Evolutionary conservation across 345 rosid species (phyloP), one percentile per base, ranked within the genome.

Genomic region (Eucalyptus regnans): DNA sequence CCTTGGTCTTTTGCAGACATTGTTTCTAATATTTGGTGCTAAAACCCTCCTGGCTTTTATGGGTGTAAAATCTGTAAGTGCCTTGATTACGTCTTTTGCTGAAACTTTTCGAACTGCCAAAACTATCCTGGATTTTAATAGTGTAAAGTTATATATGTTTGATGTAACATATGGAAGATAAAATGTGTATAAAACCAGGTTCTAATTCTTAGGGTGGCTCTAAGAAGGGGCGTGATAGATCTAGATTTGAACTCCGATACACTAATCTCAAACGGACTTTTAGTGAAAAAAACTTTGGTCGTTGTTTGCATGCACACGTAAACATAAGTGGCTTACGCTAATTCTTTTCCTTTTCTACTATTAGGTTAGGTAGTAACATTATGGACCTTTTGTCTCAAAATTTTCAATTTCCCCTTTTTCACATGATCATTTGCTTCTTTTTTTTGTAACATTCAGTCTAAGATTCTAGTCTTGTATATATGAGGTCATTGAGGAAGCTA

Each of bases 11-110:
- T 29, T 95, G n/a, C 99, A 97, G 91, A 93, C 97, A 66, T 89
- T 95, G 50, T 86, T 94, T 88, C 97, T 98, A 46, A 64, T 95
- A 29, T 93, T 96, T 50, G 96, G 95, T 15, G 96, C 98, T 9
- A 95, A 95, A 87, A 50, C 91, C 91, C 94, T 96, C 43, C 90
- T 97, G 79, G 54, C 91, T 88, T 48, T 98, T 37, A 98, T 98
- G 99, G 98, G 98, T 0, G 95, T 98, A 31, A 95, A 94, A 92
- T 90, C 93, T 87, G 99, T 98, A 90, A 94, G 96, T 92, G 46
- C 31, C 14, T 49, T 68, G 37, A 54, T 54, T 25, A 14, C 3
- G 14, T 76, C 8, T 31, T 3, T 68, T 33, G 12, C 41, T 68
- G 12, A 33, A 68, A 89, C 22, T 68, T 68, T 66, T 66, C 3